Base-by-base conservation (phyloP, 2,329 filamentous ascomycete genomes). In the Lachnellula hyalina region DNA sequence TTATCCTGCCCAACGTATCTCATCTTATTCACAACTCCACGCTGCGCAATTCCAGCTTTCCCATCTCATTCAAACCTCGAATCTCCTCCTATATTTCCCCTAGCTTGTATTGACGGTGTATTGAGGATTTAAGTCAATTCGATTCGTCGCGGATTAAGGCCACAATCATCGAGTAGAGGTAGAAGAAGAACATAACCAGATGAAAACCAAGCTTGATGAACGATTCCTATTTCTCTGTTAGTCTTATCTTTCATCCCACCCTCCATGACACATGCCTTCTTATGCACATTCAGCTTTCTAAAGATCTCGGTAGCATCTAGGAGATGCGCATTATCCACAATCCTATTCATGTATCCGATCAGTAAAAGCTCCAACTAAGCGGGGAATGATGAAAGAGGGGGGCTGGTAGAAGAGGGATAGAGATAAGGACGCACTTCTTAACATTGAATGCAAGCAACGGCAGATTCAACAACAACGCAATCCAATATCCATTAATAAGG, bases 181-280 rank as follows among this genome's bases (percentile, higher is more conserved):
- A 99, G 84, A 97, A 99, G 85, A 99, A 99, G 84, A 99, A 99
- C 91, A 99, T 96, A 77, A 99, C 74, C 58, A 99, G 80, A 75
- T 99, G 94, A 82, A 99, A 99, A 54, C 93, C 94, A 44, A 99
- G 89, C 79, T 99, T 99, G 78, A 94, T 86, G 74, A 99, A 99
- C 0, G 94, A 97, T 84, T 99, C 94, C 92, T 96, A 52, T 15
- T 12, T 21, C 11, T n/a, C 21, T 17, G 35, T 15, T 32, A 34
- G 4, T 8, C 25, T 66, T 34, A 14, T 34, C 5, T 8, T 32
- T 42, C 56, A 38, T 21, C 54, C 50, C 54, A 41, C 32, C 40
- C 46, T 41, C 34, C 44, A 34, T 28, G 28, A 9, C 6, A 58
- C 69, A 52, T 74, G 93, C 92, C 88, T 96, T 97, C 81, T 99